phyloP scores from a whole-genome alignment of 1,284 basidiomycete genomes.

The Rhodotorula glutinis region DNA sequence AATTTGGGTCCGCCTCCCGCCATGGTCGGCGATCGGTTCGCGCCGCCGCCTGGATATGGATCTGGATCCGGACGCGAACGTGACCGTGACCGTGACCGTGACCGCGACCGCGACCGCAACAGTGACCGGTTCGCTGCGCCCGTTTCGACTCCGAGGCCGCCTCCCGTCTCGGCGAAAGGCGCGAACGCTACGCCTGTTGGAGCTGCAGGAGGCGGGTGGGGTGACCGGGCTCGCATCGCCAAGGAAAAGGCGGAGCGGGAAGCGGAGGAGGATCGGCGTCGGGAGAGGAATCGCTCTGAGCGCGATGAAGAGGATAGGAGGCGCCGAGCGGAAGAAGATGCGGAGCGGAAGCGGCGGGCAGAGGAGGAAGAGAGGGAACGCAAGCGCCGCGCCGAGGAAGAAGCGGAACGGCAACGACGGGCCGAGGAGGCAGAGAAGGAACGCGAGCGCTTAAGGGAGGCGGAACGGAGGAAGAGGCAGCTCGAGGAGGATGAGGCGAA shows the following conservation, averaged over 20 bases:
- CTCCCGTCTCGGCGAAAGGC: not conserved
- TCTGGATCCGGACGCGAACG: not conserved
- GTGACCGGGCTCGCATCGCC: conserved; percentile 4
- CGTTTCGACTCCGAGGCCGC: not conserved
- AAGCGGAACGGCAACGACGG: not conserved
- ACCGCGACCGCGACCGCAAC: too few relatives aligned
- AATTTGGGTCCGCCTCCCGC: not conserved
- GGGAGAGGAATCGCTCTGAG: not conserved
- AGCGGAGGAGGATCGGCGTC: not conserved
- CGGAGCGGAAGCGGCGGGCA: not conserved
- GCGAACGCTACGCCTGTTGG: not conserved
- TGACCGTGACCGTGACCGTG: too few relatives aligned
- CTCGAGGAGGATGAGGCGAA: not conserved
- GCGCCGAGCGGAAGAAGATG: not conserved
- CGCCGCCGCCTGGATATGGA: not conserved
- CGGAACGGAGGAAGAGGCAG: not conserved
- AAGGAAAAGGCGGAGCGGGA: conserved; percentile 14
- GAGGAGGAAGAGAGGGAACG: not conserved
- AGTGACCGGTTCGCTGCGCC: conserved; percentile 1
- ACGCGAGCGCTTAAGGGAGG: not conserved
- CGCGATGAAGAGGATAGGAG: not conserved
- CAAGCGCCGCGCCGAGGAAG: not conserved
- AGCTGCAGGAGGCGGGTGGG: conserved; percentile 6
- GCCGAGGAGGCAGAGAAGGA: not conserved
- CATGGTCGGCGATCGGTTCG: not conserved